These are phyloP conservation scores for Ogataea trehalophila DNA, from an alignment of 805 yeast species.

Conservation along the genomic window DNA sequence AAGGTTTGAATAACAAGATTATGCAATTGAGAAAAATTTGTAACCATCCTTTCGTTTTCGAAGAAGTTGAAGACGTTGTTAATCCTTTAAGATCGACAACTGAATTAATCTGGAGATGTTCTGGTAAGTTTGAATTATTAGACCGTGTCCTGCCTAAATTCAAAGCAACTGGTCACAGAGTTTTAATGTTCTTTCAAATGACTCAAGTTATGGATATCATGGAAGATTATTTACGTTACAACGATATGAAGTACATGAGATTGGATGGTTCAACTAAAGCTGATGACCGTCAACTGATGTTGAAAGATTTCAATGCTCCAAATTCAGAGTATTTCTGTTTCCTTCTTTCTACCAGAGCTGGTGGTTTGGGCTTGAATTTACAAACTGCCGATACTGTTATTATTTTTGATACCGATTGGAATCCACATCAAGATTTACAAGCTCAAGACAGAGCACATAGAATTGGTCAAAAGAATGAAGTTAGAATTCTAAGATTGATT, in stretches of 20 bases:
- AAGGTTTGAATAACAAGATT: slow-evolving; percentile 74
- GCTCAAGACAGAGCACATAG: slow-evolving; percentile 90
- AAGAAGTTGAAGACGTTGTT: slow-evolving; percentile 68
- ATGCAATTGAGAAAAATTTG: slow-evolving; percentile 85
- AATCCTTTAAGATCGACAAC: slow-evolving; percentile 60
- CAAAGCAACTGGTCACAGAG: slow-evolving; percentile 70
- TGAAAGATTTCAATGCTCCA: slow-evolving; percentile 71
- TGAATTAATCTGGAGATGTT: slow-evolving; percentile 66
- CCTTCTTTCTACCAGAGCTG: slow-evolving; percentile 79
- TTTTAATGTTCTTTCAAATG: slow-evolving; percentile 82
- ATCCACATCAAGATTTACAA: slow-evolving; percentile 87
- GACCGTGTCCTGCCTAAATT: slow-evolving; percentile 74
- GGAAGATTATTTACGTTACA: slow-evolving; percentile 74
- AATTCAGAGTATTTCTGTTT: slow-evolving; percentile 74
- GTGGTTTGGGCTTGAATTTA: slow-evolving; percentile 81
- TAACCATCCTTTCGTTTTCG: slow-evolving; percentile 85
- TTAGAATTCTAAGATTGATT: slow-evolving; percentile 72
- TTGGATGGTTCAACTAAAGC: slow-evolving; percentile 82
- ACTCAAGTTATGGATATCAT: slow-evolving; percentile 86
- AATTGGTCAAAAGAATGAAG: slow-evolving; percentile 87
- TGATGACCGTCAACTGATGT: slow-evolving; percentile 73
- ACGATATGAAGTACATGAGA: slow-evolving; percentile 65
- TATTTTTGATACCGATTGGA: slow-evolving; percentile 87
- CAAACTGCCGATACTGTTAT: slow-evolving; percentile 87
- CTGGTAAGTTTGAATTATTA: slow-evolving; percentile 77